Evolutionary conservation across 495 filamentous ascomycete species (phyloP).

Genomic region (Penicillium silybi): DNA sequence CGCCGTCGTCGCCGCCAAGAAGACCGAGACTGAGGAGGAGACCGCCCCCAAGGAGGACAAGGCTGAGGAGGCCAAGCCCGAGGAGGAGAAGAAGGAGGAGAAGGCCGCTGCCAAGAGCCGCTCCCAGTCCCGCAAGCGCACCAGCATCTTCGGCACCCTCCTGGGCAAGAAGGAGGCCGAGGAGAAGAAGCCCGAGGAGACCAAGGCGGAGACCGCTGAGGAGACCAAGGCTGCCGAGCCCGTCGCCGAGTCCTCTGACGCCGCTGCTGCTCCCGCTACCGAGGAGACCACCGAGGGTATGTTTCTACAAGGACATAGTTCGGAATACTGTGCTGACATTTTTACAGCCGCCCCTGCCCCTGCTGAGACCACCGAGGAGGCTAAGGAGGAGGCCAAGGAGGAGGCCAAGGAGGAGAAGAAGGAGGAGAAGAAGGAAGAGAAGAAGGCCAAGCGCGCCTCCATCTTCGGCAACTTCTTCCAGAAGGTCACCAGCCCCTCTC

Average conservation of each 20-base stretch:
- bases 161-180: constrained; percentile 73
- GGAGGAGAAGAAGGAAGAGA: constrained; percentile 39
- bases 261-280: constrained; percentile 15
- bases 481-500: constrained; percentile 49
- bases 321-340: constrained; percentile 2
- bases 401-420: constrained; percentile 31
- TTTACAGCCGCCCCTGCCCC: constrained; percentile 13
- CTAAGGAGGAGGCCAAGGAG: constrained; percentile 6
- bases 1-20: constrained; percentile 36
- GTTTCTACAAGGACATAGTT: neutral
- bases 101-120: constrained; percentile 55
- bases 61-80: constrained; percentile 36
- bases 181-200: constrained; percentile 36
- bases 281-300: constrained; percentile 28
- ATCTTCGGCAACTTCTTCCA: constrained; percentile 54
- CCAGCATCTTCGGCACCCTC: constrained; percentile 74
- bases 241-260: constrained; percentile 12
- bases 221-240: constrained; percentile 29
- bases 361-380: constrained; percentile 26
- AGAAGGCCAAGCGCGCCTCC: constrained; percentile 49
- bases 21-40: constrained; percentile 49
- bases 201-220: constrained; percentile 40
- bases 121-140: constrained; percentile 83
- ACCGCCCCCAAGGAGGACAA: constrained; percentile 26
- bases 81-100: constrained; percentile 45